Evolutionary conservation across 2,329 filamentous ascomycete genomes (phyloP), one percentile per base, ranked within the genome.

Genomic region (Pseudogymnoascus sp.): DNA sequence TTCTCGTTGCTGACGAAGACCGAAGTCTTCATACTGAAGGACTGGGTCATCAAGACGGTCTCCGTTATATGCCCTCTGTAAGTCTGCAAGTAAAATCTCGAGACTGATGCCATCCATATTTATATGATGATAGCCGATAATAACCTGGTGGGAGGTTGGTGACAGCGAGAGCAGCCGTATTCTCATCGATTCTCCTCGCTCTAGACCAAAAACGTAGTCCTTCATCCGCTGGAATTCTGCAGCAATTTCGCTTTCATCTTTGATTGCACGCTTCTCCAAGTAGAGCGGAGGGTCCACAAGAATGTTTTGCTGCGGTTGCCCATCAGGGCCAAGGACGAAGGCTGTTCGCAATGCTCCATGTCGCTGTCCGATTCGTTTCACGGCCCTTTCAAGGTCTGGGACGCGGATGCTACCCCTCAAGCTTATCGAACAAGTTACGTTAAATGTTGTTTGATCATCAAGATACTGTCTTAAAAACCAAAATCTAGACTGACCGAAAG

Each of bases 291-390:
- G 4, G 20, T 28, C 14, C 2, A 18, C 25, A n/a, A 57, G 47
- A 57, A 57, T 20, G 16, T 22, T n/a, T 41, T 30, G 28, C 35
- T 14, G 14, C 14, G 57, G 18, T 12, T 12, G 64, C 41, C 43
- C 8, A 12, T 41, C 38, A 12, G 16, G 16, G 16, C 18, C 18
- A 20, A 41, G 16, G 18, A 64, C 63, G 60, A 71, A 72, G 6
- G 47, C 63, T 18, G 70, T 72, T 2, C 66, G 65, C 2, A 72
- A 60, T 33, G 65, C 57, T 47, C 71, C 69, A 63, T 73, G 71
- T 6, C 67, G 62, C 4, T 60, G 43, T 3, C 57, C 63, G 6
- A 70, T 61, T 5, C 25, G 18, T 2, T 54, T 36, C 6, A 73
- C 50, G 2, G 71, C 68, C 6, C 59, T 33, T 16, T 66, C 60